Conservation (phyloP, 163 green algal genomes). For the Prototheca wickerhamii region DNA sequence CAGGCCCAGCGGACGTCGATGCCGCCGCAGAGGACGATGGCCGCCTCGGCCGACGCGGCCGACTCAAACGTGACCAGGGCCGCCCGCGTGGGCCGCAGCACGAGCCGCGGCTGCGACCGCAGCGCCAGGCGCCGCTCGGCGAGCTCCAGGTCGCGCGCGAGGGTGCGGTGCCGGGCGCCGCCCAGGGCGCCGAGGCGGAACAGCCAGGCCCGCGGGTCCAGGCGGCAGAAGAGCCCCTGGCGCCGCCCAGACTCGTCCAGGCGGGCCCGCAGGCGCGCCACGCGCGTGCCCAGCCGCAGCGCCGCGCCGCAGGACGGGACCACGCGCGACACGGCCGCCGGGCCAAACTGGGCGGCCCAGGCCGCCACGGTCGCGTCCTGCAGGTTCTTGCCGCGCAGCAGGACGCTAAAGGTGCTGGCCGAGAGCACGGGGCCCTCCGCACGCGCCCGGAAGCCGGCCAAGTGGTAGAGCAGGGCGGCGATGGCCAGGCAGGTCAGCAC, state of each 20-base stretch:
- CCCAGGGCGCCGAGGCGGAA: slow-evolving; percentile 20
- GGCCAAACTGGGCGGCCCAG: slow-evolving; percentile 18
- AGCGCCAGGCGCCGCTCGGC: slow-evolving; percentile 16
- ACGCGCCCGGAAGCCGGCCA: not conserved
- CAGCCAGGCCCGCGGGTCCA: slow-evolving; percentile 15
- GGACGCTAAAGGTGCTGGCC: not conserved
- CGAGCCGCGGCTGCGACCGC: slow-evolving; percentile 14
- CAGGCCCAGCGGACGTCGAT: slow-evolving; percentile 9
- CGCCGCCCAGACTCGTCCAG: slow-evolving; percentile 11
- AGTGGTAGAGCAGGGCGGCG: not conserved
- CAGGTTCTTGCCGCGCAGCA: slow-evolving; percentile 7
- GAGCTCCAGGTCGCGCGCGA: slow-evolving; percentile 12
- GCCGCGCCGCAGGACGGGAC: slow-evolving; percentile 13
- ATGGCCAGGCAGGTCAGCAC: slow-evolving; percentile 26
- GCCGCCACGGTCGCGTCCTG: not conserved
- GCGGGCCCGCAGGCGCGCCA: slow-evolving; percentile 7
- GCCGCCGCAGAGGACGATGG: slow-evolving; percentile 10
- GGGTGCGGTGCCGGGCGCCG: not conserved
- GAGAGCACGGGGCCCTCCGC: not conserved
- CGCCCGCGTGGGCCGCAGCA: slow-evolving; percentile 14
- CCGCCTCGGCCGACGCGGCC: slow-evolving; percentile 20
- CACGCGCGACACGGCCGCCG: slow-evolving; percentile 16
- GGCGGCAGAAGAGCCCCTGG: not conserved
- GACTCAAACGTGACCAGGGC: slow-evolving; percentile 40
- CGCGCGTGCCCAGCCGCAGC: slow-evolving; percentile 10